Evolutionary conservation across 306 rosid species (phyloP).

Genomic region (Quercus alba): DNA sequence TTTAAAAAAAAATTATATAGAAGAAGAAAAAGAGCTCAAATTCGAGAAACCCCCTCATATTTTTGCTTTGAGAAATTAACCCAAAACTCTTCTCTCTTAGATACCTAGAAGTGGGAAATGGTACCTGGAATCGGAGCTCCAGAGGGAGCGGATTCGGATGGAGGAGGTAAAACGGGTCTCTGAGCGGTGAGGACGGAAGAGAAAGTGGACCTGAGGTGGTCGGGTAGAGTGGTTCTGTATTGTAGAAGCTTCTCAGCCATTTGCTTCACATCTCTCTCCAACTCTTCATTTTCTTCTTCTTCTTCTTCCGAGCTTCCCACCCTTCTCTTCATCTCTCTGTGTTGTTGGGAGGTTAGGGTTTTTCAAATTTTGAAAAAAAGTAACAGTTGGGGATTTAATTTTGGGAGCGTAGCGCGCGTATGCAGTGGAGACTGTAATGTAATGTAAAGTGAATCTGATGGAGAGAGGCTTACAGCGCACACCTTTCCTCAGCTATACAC

Average conservation of each 20-base stretch:
- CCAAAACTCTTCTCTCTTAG: no score
- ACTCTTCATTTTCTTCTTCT: slow-evolving; percentile 30
- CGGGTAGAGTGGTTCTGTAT: slow-evolving; percentile 57
- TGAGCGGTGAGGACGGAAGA: slow-evolving; percentile 47
- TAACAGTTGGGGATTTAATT: no score
- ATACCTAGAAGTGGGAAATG: not conserved
- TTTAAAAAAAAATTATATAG: no score
- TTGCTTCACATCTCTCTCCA: slow-evolving; percentile 55
- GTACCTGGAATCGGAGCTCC: slow-evolving; percentile 25
- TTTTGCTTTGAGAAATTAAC: no score
- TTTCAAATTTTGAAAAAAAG: not conserved
- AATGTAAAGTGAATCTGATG: no score
- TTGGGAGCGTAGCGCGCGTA: no score
- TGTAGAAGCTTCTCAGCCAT: slow-evolving; percentile 62
- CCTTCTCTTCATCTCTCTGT: not conserved
- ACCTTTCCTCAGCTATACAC: no score
- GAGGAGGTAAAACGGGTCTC: slow-evolving; percentile 35
- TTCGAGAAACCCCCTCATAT: no score
- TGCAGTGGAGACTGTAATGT: no score
- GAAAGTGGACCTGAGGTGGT: slow-evolving; percentile 52
- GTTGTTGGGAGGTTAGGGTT: slow-evolving; percentile 15
- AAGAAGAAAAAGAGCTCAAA: no score
- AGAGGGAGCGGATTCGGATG: slow-evolving; percentile 27
- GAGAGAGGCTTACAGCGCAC: no score
- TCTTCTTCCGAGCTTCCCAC: slow-evolving; percentile 29